These are phyloP conservation scores for Cordyceps farinosa DNA, from an alignment of 2,329 filamentous ascomycete genomes.

Conservation along the genomic window DNA sequence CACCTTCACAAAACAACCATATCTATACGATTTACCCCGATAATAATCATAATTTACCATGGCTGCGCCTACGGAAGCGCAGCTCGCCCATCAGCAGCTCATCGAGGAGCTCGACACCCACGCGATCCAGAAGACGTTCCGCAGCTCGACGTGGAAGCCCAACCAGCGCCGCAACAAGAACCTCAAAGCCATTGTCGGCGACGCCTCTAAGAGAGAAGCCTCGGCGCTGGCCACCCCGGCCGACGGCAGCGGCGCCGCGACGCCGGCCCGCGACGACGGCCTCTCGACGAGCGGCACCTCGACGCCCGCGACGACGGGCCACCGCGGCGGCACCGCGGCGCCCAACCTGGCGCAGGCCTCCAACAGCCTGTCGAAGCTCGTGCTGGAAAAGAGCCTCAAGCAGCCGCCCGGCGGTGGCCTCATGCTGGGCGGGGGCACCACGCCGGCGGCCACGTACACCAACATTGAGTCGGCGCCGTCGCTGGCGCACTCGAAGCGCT, in stretches of 20 bases:
- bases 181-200: conserved; percentile 91
- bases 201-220: conserved; percentile 85
- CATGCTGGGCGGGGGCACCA: conserved; percentile 30
- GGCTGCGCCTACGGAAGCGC: conserved; percentile 65
- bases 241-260: conserved; percentile 71
- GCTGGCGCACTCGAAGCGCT: conserved; percentile 77
- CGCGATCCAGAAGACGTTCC: conserved; percentile 81
- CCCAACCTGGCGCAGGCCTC: conserved; percentile 86
- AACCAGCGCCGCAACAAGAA: conserved; percentile 98
- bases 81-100: conserved; percentile 79
- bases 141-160: conserved; percentile 85
- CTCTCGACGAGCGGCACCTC: conserved; percentile 56
- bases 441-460: conserved; percentile 81
- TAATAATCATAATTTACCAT: conserved; percentile 24
- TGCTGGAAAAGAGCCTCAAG: conserved; percentile 75
- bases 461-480: conserved; percentile 95
- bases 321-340: conserved; percentile 40
- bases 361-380: conserved; percentile 79
- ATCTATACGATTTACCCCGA: background rate
- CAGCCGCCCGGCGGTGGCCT: conserved; percentile 26
- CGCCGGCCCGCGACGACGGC: conserved; percentile 52
- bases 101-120: conserved; percentile 92
- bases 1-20: background rate
- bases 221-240: conserved; percentile 77
- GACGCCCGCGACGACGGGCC: conserved; percentile 56